Evolutionary conservation across 768 basidiomycete species (phyloP).

Genomic region (Asterophora lycoperdoides): DNA sequence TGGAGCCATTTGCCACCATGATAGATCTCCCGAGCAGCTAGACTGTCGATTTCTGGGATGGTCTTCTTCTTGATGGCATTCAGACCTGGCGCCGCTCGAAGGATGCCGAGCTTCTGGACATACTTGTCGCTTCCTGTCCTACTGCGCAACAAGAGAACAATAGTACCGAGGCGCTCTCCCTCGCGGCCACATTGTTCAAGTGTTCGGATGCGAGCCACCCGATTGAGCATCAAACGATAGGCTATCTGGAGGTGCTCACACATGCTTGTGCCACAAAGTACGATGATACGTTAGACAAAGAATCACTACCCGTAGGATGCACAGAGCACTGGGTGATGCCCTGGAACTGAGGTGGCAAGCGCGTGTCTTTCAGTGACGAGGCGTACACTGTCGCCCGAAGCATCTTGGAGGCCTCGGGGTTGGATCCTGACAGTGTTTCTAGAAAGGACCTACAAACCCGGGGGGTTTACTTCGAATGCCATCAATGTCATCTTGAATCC

Average conservation of each 20-base stretch:
- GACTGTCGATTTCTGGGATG: neutral
- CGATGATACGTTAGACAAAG: no score
- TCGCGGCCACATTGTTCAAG: neutral
- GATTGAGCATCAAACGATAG: neutral
- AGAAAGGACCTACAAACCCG: neutral
- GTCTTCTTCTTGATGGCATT: slow-evolving; percentile 3
- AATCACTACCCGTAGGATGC: no score
- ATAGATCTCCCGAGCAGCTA: slow-evolving; percentile 3
- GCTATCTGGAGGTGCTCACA: neutral
- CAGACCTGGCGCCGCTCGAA: slow-evolving; percentile 5
- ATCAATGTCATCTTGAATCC: no score
- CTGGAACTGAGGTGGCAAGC: neutral
- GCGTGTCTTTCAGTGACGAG: neutral
- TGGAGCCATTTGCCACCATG: neutral
- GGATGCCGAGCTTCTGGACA: slow-evolving; percentile 6
- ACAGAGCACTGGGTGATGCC: neutral
- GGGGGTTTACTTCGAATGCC: slow-evolving; percentile 4
- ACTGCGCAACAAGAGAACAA: neutral
- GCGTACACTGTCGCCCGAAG: neutral
- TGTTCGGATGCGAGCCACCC: neutral
- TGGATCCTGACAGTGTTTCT: slow-evolving; percentile 1
- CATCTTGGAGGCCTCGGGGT: slow-evolving; percentile 8
- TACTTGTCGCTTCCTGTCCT: neutral
- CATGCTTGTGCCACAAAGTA: neutral
- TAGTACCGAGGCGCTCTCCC: neutral